Conservation (phyloP, 1,284 basidiomycete species). For the Leccinum solheimii region DNA sequence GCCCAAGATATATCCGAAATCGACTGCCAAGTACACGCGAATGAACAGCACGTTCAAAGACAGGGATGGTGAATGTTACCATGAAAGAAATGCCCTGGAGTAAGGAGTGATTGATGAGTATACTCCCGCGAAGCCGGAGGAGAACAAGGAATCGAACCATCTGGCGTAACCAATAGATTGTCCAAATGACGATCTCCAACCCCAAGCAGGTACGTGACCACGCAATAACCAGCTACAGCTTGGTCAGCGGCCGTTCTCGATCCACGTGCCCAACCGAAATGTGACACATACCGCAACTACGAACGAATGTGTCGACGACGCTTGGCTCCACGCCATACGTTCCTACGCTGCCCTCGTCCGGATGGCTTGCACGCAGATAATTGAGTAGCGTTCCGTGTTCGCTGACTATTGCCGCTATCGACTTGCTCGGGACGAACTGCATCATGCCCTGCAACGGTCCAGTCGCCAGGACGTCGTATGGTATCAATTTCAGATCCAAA, state of each 20-base stretch:
- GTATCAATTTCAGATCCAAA: conserved; percentile 88
- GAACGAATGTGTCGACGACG: conserved; percentile 95
- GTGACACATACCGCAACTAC: conserved; percentile 85
- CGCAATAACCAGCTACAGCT: conserved; percentile 89
- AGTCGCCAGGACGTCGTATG: conserved; percentile 94
- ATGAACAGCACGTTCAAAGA: conserved; percentile 13
- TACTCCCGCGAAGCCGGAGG: not conserved
- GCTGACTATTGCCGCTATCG: conserved; percentile 89
- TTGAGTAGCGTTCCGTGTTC: conserved; percentile 91
- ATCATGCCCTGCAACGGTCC: conserved; percentile 93
- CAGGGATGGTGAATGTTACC: conserved; percentile 43
- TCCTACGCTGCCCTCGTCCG: conserved; percentile 89
- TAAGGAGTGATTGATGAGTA: conserved; percentile 10
- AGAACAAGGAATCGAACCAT: conserved; percentile 60
- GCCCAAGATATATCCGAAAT: conserved; percentile 98
- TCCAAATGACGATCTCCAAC: conserved; percentile 98
- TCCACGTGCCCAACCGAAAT: not conserved
- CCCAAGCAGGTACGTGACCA: conserved; percentile 94
- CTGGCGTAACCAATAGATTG: conserved; percentile 90
- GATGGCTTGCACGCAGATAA: conserved; percentile 83
- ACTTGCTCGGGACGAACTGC: conserved; percentile 95
- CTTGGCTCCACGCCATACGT: conserved; percentile 90
- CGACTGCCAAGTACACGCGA: conserved; percentile 57
- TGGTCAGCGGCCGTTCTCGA: conserved; percentile 10
- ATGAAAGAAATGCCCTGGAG: conserved; percentile 80